Evolutionary conservation across 2,329 filamentous ascomycete genomes (phyloP).

Genomic region (Fusarium sp.): DNA sequence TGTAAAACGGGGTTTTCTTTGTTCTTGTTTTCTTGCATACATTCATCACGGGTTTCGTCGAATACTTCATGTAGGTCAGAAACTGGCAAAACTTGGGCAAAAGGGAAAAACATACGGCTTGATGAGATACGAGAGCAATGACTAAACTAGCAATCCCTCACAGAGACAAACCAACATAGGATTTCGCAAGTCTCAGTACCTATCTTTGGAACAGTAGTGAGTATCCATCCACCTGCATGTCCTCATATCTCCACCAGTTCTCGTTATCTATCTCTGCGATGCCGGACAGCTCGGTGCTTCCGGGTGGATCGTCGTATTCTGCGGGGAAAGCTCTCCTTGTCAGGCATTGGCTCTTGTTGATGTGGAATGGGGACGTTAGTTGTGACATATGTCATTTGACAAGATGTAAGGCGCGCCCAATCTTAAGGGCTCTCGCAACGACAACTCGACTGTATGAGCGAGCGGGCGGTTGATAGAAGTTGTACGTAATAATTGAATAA

Average conservation of each 20-base stretch:
- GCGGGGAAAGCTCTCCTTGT: neutral
- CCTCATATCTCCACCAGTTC: constrained; percentile 2
- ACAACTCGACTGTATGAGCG: neutral
- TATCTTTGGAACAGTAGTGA: neutral
- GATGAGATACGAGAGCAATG: constrained; percentile 1
- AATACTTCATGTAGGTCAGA: neutral
- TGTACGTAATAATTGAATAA: constrained; percentile 30
- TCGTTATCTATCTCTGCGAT: constrained; percentile 6
- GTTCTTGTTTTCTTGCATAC: neutral
- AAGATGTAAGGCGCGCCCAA: constrained; percentile 28
- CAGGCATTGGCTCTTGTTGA: neutral
- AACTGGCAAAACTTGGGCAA: neutral
- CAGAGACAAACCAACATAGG: neutral
- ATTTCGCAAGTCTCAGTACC: neutral
- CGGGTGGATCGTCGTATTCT: neutral
- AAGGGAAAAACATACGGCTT: neutral
- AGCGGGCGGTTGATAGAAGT: neutral
- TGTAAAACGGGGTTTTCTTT: neutral
- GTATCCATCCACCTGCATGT: neutral
- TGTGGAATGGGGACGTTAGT: neutral
- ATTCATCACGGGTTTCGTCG: neutral
- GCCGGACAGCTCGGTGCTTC: neutral
- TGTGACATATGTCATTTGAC: constrained; percentile 26
- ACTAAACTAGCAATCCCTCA: neutral
- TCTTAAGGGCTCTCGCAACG: neutral